These are phyloP conservation scores for Maudiozyma saulgeensis DNA, from an alignment of 805 yeast species.

Conservation along the genomic window DNA sequence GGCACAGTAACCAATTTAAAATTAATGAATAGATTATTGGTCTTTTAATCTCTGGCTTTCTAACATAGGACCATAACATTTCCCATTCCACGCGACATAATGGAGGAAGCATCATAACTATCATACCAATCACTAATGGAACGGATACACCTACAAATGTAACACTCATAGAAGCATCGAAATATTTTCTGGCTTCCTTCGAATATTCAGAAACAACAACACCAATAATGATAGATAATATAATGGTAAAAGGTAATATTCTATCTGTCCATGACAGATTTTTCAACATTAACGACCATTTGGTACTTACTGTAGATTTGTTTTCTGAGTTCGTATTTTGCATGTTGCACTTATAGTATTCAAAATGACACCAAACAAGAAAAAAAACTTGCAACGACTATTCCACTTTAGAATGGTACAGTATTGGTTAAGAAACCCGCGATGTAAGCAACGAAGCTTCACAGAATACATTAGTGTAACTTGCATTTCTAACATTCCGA, in stretches of 20 bases:
- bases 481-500: too few species aligned
- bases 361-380: too few species aligned
- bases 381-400: too few species aligned
- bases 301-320: not conserved
- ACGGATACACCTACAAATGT: conserved; percentile 32
- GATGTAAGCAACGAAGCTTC: too few species aligned
- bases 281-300: conserved; percentile 1
- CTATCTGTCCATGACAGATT: conserved; percentile 29
- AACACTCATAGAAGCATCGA: conserved; percentile 17
- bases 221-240: conserved; percentile 33
- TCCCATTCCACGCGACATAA: conserved; percentile 48
- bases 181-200: conserved; percentile 30
- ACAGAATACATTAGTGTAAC: too few species aligned
- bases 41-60: conserved; percentile 14
- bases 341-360: not conserved
- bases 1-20: conserved; percentile 49
- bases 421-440: too few species aligned
- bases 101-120: conserved; percentile 51
- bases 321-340: not conserved
- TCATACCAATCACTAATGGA: conserved; percentile 41
- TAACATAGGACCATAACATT: conserved; percentile 25
- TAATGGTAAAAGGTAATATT: conserved; percentile 30
- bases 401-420: too few species aligned
- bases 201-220: conserved; percentile 34
- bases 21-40: conserved; percentile 34